These are phyloP conservation scores for Prunus yedoensis DNA, from an alignment of 331 rosid species.

Conservation along the genomic window DNA sequence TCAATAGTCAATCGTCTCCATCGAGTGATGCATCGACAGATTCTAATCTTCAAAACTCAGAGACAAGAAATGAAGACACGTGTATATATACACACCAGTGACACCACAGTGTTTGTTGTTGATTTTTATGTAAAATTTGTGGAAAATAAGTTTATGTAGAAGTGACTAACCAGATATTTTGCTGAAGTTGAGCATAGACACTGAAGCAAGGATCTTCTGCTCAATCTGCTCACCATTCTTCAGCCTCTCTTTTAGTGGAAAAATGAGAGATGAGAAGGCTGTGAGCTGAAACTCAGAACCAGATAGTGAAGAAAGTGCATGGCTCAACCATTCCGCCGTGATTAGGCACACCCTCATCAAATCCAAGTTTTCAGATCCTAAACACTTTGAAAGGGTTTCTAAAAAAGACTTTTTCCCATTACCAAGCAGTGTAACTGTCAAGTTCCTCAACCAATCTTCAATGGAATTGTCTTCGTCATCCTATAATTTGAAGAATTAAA, in stretches of 20 bases:
- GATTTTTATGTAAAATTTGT: background rate
- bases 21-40: too few species aligned
- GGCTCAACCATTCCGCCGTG: slow-evolving; percentile 73
- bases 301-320: slow-evolving; percentile 37
- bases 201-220: slow-evolving; percentile 65
- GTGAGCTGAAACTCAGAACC: slow-evolving; percentile 53
- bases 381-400: slow-evolving; percentile 49
- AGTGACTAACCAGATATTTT: slow-evolving; percentile 59
- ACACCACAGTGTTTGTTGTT: background rate
- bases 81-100: background rate
- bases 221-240: slow-evolving; percentile 47
- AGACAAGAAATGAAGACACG: too few species aligned
- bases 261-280: slow-evolving; percentile 47
- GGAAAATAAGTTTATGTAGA: background rate
- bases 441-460: slow-evolving; percentile 50
- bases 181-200: slow-evolving; percentile 71
- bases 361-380: slow-evolving; percentile 47
- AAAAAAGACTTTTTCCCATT: slow-evolving; percentile 59
- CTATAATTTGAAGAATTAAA: slow-evolving; percentile 29
- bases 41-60: too few species aligned
- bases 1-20: background rate
- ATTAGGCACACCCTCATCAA: slow-evolving; percentile 52
- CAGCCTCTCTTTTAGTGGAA: slow-evolving; percentile 45
- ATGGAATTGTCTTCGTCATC: slow-evolving; percentile 46
- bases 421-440: slow-evolving; percentile 50